These are phyloP conservation scores for Lasiodiplodia hormozganensis DNA, from an alignment of 2,329 filamentous ascomycete genomes.

Conservation along the genomic window DNA sequence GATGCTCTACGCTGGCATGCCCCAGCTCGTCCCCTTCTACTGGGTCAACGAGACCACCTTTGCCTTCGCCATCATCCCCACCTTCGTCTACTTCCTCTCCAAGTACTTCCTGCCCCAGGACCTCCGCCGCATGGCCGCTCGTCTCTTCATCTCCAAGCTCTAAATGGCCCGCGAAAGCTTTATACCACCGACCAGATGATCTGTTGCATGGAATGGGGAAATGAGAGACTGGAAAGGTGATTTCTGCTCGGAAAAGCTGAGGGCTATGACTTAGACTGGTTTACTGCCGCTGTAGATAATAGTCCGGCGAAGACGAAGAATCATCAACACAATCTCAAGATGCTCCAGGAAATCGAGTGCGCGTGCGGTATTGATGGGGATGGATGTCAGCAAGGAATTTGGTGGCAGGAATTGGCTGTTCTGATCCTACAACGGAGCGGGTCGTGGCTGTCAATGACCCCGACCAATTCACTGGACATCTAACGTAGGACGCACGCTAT, in stretches of 20 bases:
- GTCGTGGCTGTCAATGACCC: not conserved
- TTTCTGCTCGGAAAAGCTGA: not conserved
- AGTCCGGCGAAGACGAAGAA: conserved; percentile 11
- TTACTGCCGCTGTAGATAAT: conserved; percentile 16
- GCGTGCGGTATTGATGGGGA: not conserved
- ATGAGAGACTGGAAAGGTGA: not conserved
- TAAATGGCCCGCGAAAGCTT: conserved; percentile 33
- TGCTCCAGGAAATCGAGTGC: not conserved
- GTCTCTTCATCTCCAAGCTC: conserved; percentile 55
- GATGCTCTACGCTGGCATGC: conserved; percentile 52
- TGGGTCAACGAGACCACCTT: conserved; percentile 54
- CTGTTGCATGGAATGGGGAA: not conserved
- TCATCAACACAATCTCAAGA: conserved; percentile 14
- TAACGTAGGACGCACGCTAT: too few species aligned
- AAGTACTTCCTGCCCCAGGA: conserved; percentile 53
- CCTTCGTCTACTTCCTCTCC: conserved; percentile 53
- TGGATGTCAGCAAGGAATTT: not conserved
- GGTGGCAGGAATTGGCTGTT: not conserved
- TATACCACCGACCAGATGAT: conserved; percentile 24
- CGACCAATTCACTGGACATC: too few species aligned
- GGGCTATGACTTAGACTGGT: conserved; percentile 7
- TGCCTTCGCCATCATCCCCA: conserved; percentile 50
- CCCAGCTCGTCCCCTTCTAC: conserved; percentile 54
- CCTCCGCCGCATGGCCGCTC: conserved; percentile 49
- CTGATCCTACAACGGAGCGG: not conserved